Base-by-base conservation (phyloP, 257 asterid species). In the Nicotiana attenuata region DNA sequence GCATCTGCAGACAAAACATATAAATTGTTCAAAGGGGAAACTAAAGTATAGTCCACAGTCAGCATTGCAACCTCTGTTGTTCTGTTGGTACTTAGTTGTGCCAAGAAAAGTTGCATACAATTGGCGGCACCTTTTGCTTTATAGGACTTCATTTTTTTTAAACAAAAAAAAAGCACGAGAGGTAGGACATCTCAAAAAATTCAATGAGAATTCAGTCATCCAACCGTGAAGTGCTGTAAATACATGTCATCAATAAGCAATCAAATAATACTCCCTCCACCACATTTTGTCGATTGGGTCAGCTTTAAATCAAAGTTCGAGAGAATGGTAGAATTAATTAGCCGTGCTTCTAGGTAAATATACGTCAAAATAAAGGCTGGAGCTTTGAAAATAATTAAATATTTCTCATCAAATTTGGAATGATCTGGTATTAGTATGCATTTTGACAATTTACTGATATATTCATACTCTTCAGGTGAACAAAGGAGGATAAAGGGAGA, bases 1-100 rank as follows among this genome's bases (percentile, higher is more conserved):
- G 77, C 92, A 91, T 90, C 98, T 93, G 90, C 76, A 83, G 5
- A n/a, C 60, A 28, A 78, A 81, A 76, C 16, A 52, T 22, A 52
- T 31, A 50, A 75, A 75, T 50, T 50, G 52, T 26, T 38, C 45
- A 24, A 75, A 24, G 61, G 26, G 80, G 24, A 16, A 24, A 50
- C 9, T 24, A 50, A 50, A 50, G 79, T 10, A 22, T 47, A 55
- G 35, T 73, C 79, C 16, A 50, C 63, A 52, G 50, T 71, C 7
- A 22, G 2, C 20, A 24, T 22, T 24, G 26, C 16, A 15, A 15
- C 61, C 55, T 73, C 63, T 24, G 50, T 47, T 24, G 29, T 45
- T 71, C 60, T 20, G 22, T 45, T 71, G 63, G 41, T 19, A 73
- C 15, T 20, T 73, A 47, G 78, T 20, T 8, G 2, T 15, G 15